Conservation (phyloP, 2,329 filamentous ascomycete genomes). For the Sodiomyces alkalinus region DNA sequence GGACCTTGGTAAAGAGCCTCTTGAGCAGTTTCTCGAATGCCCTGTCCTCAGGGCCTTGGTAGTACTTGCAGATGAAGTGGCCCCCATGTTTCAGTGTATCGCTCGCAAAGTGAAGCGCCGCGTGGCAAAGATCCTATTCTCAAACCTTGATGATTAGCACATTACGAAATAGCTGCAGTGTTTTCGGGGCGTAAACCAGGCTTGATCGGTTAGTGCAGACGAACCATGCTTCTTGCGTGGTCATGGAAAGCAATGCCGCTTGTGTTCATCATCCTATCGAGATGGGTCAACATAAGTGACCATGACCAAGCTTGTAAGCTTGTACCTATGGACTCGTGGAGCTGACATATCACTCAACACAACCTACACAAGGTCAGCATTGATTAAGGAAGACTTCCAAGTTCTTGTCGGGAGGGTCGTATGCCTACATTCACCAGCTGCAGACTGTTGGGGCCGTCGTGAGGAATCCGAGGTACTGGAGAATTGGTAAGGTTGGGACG, state of each 20-base stretch:
- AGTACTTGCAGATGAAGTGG: conserved; percentile 95
- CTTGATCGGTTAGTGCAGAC: no score
- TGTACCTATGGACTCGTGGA: conserved; percentile 89
- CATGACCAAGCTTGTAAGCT: conserved; percentile 61
- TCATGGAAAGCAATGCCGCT: conserved; percentile 77
- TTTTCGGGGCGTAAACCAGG: no score
- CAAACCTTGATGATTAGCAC: not conserved
- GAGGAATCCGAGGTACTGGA: no score
- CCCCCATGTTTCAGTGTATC: conserved; percentile 72
- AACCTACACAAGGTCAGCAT: no score
- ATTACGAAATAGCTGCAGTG: not conserved
- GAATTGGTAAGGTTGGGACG: no score
- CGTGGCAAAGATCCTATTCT: conserved; percentile 72
- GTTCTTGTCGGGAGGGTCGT: no score
- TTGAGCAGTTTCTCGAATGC: conserved; percentile 59
- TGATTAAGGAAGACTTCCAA: no score
- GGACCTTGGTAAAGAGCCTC: conserved; percentile 63
- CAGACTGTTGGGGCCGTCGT: no score
- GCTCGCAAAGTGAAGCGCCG: conserved; percentile 71
- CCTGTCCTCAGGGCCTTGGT: conserved; percentile 80
- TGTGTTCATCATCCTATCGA: conserved; percentile 98
- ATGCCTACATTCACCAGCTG: no score
- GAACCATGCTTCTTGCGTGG: conserved; percentile 87
- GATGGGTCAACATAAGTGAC: conserved; percentile 90
- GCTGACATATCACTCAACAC: conserved; percentile 98